Evolutionary conservation across 2,329 filamentous ascomycete genomes (phyloP), one percentile per base, ranked within the genome.

Genomic region (Chaetomium sp.): DNA sequence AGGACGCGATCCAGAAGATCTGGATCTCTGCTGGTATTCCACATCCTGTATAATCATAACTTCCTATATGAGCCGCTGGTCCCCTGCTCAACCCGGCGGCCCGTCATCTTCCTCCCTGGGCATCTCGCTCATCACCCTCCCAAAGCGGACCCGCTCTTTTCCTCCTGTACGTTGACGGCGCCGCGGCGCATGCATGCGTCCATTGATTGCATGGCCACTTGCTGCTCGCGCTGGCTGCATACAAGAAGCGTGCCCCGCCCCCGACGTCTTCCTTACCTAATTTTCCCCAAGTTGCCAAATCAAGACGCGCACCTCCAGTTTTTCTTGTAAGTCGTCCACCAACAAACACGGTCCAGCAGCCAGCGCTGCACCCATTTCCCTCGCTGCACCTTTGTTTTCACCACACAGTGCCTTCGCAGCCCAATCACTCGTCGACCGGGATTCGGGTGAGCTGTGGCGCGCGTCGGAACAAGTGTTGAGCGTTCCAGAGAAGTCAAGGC

Each of bases 261-360:
- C 48, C 57, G 54, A 45, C 52, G 36, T 56, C 54, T 52, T 55
- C 44, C 55, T 61, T 61, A 61, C 56, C 60, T 61, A 61, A 61
- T 27, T 27, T 61, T 60, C 52, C 52, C 42, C 54, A n/a, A 34
- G 10, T 5, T 42, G 49, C 44, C 56, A 45, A 46, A 61, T 61
- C 51, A 53, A 42, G 45, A 49, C 52, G 32, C 19, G 40, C 50
- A 48, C 43, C 9, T 55, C 48, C 38, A 47, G 34, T 35, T 50
- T 49, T 57, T 56, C 49, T 48, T 58, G 55, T 58, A 58, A 60
- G 58, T 60, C 53, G 46, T 10, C 7, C 49, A 27, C 19, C 19
- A 27, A 27, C 11, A 6, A 41, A 34, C 33, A 8, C 42, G 44
- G 54, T 47, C 45, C 45, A 47, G 37, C 57, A 19, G 49, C 47